Evolutionary conservation across 2,329 filamentous ascomycete genomes (phyloP).

Genomic region (Cryphonectria radicalis): DNA sequence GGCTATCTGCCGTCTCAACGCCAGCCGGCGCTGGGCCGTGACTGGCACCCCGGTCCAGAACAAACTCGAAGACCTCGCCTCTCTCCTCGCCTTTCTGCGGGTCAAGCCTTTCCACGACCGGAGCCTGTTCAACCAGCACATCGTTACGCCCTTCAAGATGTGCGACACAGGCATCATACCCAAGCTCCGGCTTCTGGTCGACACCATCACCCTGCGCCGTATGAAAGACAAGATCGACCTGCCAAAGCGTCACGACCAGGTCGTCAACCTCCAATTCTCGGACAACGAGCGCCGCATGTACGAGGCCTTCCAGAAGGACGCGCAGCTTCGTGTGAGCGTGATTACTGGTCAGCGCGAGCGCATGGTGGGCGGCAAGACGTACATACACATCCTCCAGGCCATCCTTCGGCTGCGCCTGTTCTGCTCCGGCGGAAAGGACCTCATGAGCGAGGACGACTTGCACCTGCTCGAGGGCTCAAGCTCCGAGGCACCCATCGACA

Average conservation of each 20-base stretch:
- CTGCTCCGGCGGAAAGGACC: constrained; percentile 91
- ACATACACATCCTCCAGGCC: constrained; percentile 89
- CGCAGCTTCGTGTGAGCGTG: constrained; percentile 77
- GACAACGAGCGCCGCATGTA: constrained; percentile 78
- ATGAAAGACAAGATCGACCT: constrained; percentile 91
- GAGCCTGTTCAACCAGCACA: constrained; percentile 75
- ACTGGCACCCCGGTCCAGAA: constrained; percentile 97
- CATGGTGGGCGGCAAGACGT: constrained; percentile 80
- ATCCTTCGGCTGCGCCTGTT: constrained; percentile 88
- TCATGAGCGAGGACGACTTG: constrained; percentile 83
- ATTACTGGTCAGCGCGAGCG: constrained; percentile 69
- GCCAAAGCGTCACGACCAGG: constrained; percentile 72
- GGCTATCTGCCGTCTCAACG: constrained; percentile 78
- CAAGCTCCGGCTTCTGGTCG: constrained; percentile 85
- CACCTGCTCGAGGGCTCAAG: constrained; percentile 79
- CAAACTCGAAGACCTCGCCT: constrained; percentile 84
- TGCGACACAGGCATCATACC: constrained; percentile 83
- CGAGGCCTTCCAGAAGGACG: constrained; percentile 81
- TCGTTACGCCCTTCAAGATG: constrained; percentile 83
- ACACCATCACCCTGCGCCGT: constrained; percentile 90
- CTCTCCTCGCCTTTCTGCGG: constrained; percentile 82
- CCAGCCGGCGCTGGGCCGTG: constrained; percentile 90
- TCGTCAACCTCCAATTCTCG: constrained; percentile 76
- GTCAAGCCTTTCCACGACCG: constrained; percentile 84
- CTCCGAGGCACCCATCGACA: constrained; percentile 83